phyloP scores from a whole-genome alignment of 192 early-diverging fungal genomes.

The Podila verticillata region DNA sequence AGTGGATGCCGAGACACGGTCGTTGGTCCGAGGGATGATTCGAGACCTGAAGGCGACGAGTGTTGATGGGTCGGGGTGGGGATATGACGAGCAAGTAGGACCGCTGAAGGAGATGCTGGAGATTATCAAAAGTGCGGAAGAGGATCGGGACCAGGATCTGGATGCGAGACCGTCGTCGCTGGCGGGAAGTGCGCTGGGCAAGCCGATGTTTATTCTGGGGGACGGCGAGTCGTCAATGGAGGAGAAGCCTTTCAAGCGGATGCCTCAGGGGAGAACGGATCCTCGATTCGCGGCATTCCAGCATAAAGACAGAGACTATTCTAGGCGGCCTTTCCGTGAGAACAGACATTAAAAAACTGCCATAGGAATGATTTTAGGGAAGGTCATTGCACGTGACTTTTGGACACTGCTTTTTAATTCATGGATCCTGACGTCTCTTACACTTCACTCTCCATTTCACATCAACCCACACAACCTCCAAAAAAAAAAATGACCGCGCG shows the following conservation, averaged over 20 bases:
- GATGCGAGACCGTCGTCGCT: background rate
- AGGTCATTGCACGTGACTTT: too few relatives aligned
- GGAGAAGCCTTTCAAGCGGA: too few relatives aligned
- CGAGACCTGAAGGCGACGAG: constrained; percentile 11
- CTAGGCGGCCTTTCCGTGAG: too few relatives aligned
- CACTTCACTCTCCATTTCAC: background rate
- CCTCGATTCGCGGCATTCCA: too few relatives aligned
- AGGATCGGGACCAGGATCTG: background rate
- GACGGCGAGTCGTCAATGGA: too few relatives aligned
- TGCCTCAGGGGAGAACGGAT: too few relatives aligned
- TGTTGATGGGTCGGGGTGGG: constrained; percentile 22
- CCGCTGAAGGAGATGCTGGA: constrained; percentile 35
- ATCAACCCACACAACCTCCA: background rate
- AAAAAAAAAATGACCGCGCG: constrained; percentile 21
- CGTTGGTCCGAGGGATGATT: constrained; percentile 13
- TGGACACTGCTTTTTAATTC: background rate
- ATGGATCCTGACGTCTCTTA: background rate
- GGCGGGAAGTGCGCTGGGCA: background rate
- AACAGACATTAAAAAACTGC: too few relatives aligned
- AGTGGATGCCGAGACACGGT: constrained; percentile 27
- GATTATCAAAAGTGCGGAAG: constrained; percentile 15
- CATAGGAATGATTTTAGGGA: too few relatives aligned
- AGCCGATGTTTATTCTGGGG: too few relatives aligned
- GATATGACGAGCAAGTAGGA: constrained; percentile 23
- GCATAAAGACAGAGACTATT: too few relatives aligned